Evolutionary conservation across 78 protist species (phyloP), one percentile per base, ranked within the genome.

Genomic region (Dictyostelium capitatum): DNA sequence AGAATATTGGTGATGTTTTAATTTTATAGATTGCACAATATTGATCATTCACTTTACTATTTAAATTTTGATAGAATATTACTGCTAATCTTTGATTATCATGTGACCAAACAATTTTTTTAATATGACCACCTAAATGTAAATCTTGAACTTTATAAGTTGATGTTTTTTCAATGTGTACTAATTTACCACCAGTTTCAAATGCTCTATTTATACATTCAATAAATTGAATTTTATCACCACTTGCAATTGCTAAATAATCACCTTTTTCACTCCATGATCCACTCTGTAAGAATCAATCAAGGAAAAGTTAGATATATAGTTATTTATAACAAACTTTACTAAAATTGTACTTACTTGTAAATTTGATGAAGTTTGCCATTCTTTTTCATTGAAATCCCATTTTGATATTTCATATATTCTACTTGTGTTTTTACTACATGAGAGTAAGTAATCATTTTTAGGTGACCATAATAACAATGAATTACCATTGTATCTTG

Each of bases 1-100:
- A 9, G 8, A 87, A 59, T 46, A 46, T 74, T 8, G 92, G 92
- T 46, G 25, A 20, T 3, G 92, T 87, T 64, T 77, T 87, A 9
- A 87, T 20, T 62, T 82, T 37, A 62, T 87, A 87, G 15, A 87
- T n/a, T 19, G 92, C 92, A 48, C 79, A 23, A 47, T 75, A 41
- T 37, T 50, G 19, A 48, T 87, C 83, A 59, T 77, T 87, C 19
- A 46, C 50, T 25, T 19, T 62, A 47, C 57, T 77, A 30, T 80
- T 54, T 12, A 73, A 57, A 64, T 72, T 77, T 43, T 15, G 28
- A 14, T 75, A 62, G 23, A 87, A 87, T 12, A 87, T 74, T 2
- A 87, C 92, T 17, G 92, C 92, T 17, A 87, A 62, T 77, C 92
- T 74, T 30, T 74, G 80, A 14, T 79, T 82, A 87, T 87, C 92